phyloP scores from a whole-genome alignment of 2,329 filamentous ascomycete species.

The Stagonosporopsis vannaccii region DNA sequence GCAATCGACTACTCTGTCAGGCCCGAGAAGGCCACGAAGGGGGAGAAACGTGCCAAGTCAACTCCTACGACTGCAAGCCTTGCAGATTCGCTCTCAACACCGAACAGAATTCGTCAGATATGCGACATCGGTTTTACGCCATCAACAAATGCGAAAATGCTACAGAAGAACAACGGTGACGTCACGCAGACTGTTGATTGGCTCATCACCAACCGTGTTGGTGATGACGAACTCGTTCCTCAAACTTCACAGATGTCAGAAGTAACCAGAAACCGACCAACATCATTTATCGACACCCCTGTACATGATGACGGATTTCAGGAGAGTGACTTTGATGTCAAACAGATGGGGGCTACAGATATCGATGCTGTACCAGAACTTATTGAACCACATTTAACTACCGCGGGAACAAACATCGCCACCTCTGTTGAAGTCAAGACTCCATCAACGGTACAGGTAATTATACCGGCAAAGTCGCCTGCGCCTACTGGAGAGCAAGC shows the following conservation, averaged over 20 bases:
- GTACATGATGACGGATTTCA: neutral
- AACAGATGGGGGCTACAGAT: neutral
- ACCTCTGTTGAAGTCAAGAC: constrained; percentile 8
- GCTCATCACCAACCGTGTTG: constrained; percentile 37
- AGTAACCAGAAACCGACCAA: neutral
- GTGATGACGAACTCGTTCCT: constrained; percentile 41
- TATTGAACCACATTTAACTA: neutral
- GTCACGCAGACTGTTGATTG: constrained; percentile 42
- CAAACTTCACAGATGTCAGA: constrained; percentile 3
- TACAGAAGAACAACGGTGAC: constrained; percentile 39
- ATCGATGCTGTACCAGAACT: neutral
- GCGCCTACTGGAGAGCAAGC: constrained; percentile 5
- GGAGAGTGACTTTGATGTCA: too few species aligned
- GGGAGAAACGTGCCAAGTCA: constrained; percentile 35
- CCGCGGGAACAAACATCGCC: neutral
- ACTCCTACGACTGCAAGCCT: constrained; percentile 14
- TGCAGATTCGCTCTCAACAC: constrained; percentile 24
- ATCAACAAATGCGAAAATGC: constrained; percentile 33
- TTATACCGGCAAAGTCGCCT: constrained; percentile 29
- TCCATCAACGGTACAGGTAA: constrained; percentile 34
- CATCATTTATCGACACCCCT: neutral
- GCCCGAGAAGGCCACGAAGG: constrained; percentile 37
- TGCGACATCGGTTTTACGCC: constrained; percentile 49
- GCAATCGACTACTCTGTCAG: constrained; percentile 40
- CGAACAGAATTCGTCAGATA: constrained; percentile 41